phyloP scores from a whole-genome alignment of 768 basidiomycete genomes.

The Suillus lakei region DNA sequence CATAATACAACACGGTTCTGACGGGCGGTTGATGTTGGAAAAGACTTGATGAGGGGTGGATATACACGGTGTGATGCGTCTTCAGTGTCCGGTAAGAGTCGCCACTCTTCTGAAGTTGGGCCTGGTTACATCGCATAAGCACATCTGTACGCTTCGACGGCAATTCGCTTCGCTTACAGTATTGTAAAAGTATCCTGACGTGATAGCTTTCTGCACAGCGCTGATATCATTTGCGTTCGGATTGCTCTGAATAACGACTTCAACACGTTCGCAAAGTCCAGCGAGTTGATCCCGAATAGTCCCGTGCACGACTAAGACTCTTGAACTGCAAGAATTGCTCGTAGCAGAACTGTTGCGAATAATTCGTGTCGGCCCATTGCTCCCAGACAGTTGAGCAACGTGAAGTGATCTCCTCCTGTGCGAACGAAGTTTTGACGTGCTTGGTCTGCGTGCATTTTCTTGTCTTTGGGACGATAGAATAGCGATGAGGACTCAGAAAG shows the following conservation, averaged over 20 bases:
- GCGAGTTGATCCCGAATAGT: conserved; percentile 97
- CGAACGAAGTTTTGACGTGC: conserved; percentile 97
- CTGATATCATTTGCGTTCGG: conserved; percentile 93
- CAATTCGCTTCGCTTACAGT: conserved; percentile 56
- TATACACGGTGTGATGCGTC: conserved; percentile 94
- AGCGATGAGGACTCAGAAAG: conserved; percentile 93
- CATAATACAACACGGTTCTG: conserved; percentile 91
- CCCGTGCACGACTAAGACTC: conserved; percentile 90
- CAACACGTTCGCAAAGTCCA: conserved; percentile 94
- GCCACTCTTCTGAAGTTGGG: conserved; percentile 91
- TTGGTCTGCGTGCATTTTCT: conserved; percentile 96
- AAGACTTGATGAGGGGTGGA: conserved; percentile 93
- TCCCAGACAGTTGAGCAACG: conserved; percentile 97
- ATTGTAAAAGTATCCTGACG: conserved; percentile 95
- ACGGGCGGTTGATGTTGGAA: conserved; percentile 97
- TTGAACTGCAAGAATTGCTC: conserved; percentile 97
- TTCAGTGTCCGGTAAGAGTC: conserved; percentile 98
- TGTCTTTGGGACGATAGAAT: conserved; percentile 98
- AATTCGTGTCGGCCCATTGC: conserved; percentile 98
- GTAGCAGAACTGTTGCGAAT: conserved; percentile 96
- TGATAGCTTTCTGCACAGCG: conserved; percentile 93
- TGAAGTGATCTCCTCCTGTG: conserved; percentile 97
- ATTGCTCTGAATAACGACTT: conserved; percentile 85
- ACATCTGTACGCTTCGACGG: not conserved
- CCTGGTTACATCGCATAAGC: conserved; percentile 46